Base-by-base conservation (phyloP, 352 stramenopile genomes). In the Phytophthora sojae region DNA sequence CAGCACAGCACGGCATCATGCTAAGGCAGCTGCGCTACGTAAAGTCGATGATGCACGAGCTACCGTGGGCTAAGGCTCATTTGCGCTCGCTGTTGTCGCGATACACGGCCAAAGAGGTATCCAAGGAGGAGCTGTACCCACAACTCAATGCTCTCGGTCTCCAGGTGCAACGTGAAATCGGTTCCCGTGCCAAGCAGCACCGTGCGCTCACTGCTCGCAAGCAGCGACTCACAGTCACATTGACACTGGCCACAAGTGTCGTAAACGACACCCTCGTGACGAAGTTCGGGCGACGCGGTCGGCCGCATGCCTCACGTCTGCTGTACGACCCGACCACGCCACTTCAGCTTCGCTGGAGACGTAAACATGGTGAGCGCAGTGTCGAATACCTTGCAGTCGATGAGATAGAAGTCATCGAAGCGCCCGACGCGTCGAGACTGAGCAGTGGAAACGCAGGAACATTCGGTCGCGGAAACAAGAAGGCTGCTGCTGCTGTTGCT, bases 51-150 rank as follows among this genome's bases (percentile, higher is more conserved):
- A 95, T 94, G 88, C 83, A 94, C 57, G 83, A 95, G 21, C 73
- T 94, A n/a, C 86, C 88, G 37, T 95, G 88, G 88, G 88, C 86
- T 1, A 95, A 95, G 67, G 71, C 83, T 4, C 84, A 91, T 37
- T 58, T 95, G 11, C 85, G 85, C 15, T 73, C 86, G 14, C 61
- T 95, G 19, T 53, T 95, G 21, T 81, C 85, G 1, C 71, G 76
- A 3, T 95, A 95, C 67, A 95, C 85, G 15, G 79, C 86, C 49
- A 92, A 95, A 42, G 77, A 92, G 29, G 73, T 91, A 15, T 78
- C 76, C 4, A 95, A 95, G 44, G 86, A 95, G 59, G 70, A 91
- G 57, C 58, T 95, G 19, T 95, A 92, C 62, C 88, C 88, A 15
- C 85, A 95, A 60, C 78, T 95, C 14, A 91, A 85, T 57, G 67